phyloP scores from a whole-genome alignment of 1,284 basidiomycete species.

The Porogramme epimiltina region DNA sequence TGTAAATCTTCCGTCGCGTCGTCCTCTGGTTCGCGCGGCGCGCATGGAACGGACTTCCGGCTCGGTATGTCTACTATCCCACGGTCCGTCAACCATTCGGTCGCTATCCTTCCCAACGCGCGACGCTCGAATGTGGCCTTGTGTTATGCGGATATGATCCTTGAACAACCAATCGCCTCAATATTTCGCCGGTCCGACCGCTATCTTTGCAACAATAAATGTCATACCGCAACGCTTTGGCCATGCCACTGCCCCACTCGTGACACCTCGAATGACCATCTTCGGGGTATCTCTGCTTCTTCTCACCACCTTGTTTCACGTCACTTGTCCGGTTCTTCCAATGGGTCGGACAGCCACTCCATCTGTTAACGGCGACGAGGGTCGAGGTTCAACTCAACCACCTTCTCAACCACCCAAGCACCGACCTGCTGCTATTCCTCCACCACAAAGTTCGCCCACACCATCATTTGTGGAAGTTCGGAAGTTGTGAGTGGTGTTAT shows the following conservation, averaged over 20 bases:
- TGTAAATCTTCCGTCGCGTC: background rate
- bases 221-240: background rate
- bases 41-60: background rate
- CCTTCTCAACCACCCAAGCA: conserved; percentile 34
- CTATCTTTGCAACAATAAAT: background rate
- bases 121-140: too few relatives aligned
- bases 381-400: conserved; percentile 35
- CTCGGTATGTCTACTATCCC: background rate
- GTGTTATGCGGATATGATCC: too few relatives aligned
- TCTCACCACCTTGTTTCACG: background rate
- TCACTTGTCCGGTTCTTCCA: too few relatives aligned
- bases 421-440: conserved; percentile 41
- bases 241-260: background rate
- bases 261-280: too few relatives aligned
- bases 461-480: conserved; percentile 38
- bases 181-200: background rate
- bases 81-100: background rate
- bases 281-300: background rate
- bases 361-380: conserved; percentile 49
- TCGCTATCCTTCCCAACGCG: background rate
- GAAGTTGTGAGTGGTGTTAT: conserved; percentile 37
- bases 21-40: background rate
- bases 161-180: too few relatives aligned
- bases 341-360: conserved; percentile 45
- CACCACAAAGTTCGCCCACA: conserved; percentile 36